These are phyloP conservation scores for Emergomyces africanus DNA, from an alignment of 2,329 filamentous ascomycete species.

Conservation along the genomic window DNA sequence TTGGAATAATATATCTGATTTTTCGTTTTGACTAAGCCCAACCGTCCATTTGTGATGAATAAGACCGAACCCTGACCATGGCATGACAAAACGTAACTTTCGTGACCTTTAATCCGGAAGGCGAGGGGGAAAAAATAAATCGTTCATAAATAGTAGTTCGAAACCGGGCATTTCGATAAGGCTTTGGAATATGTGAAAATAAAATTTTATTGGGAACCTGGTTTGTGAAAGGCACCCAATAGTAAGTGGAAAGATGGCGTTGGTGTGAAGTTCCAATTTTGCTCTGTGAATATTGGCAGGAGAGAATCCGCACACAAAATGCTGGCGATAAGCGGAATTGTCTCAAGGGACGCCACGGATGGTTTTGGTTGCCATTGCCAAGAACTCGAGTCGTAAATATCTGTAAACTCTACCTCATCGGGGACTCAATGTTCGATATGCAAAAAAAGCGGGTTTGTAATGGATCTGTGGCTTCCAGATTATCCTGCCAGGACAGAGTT, in stretches of 20 bases:
- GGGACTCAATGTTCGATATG: not conserved
- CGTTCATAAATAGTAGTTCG: not conserved
- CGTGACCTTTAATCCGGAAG: not conserved
- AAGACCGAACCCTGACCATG: not conserved
- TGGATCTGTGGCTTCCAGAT: not conserved
- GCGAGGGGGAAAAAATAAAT: not conserved
- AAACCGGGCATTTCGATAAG: not conserved
- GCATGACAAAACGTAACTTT: not conserved
- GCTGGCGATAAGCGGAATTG: not conserved
- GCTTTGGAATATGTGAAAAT: too few species aligned
- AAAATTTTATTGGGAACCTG: not conserved
- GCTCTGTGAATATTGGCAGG: not conserved
- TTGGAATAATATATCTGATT: not conserved
- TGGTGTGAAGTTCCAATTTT: not conserved
- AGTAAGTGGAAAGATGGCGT: not conserved
- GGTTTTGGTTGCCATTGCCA: not conserved
- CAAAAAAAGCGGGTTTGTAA: not conserved
- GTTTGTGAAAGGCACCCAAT: not conserved
- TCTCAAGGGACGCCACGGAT: not conserved
- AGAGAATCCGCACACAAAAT: too few species aligned
- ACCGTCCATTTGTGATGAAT: not conserved
- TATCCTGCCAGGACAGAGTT: conserved; percentile 12
- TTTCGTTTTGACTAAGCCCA: not conserved
- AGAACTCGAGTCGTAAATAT: not conserved
- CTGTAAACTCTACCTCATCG: not conserved